Conservation (phyloP, 176 grass and related monocot genomes). For the Bromus sterilis region DNA sequence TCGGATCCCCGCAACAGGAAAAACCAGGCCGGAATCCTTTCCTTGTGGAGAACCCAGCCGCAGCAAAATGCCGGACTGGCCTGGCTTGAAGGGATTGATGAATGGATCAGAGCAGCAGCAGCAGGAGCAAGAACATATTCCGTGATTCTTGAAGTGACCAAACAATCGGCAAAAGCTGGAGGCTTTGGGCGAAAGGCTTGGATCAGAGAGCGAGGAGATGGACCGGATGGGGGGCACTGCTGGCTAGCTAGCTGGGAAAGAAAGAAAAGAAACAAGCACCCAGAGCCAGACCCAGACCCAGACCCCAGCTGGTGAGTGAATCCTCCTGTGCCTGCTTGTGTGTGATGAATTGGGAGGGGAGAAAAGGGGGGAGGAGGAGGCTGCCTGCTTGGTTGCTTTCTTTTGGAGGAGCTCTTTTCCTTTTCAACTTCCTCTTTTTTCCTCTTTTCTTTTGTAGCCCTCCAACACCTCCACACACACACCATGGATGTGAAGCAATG, state of each 20-base stretch:
- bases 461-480: background rate
- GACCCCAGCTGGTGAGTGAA: constrained; percentile 48
- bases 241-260: no score
- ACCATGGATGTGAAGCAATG: background rate
- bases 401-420: constrained; percentile 40
- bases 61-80: constrained; percentile 20
- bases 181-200: constrained; percentile 43
- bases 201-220: constrained; percentile 39
- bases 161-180: constrained; percentile 43
- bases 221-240: background rate
- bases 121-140: constrained; percentile 46
- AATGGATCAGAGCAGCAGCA: constrained; percentile 22
- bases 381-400: constrained; percentile 34
- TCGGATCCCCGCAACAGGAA: constrained; percentile 4
- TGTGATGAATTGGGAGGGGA: constrained; percentile 19
- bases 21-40: constrained; percentile 23
- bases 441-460: constrained; percentile 4
- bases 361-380: constrained; percentile 19
- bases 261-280: constrained; percentile 5
- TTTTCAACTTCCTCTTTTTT: constrained; percentile 19
- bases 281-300: no score
- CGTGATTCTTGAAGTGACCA: constrained; percentile 46
- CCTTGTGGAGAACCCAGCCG: background rate
- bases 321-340: constrained; percentile 31
- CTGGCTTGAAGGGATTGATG: background rate